Conservation (phyloP, 352 stramenopile species). For the Pythium guiyangense region DNA sequence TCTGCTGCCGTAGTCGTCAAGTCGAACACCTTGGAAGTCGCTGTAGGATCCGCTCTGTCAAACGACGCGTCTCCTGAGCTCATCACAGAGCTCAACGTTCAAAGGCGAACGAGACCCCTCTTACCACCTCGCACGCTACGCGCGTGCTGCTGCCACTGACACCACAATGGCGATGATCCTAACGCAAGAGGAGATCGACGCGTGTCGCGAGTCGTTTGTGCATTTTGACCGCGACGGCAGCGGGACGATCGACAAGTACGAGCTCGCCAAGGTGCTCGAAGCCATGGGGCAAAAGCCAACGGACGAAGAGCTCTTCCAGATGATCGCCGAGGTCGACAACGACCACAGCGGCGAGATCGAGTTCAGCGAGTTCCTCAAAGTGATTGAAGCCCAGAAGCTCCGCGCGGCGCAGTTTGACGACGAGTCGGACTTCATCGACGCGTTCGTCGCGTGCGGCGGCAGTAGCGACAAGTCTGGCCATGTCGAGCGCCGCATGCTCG, state of each 20-base stretch:
- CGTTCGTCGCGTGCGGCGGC: constrained; percentile 94
- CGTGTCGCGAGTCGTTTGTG: constrained; percentile 94
- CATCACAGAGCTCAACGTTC: background rate
- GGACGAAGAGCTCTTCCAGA: constrained; percentile 97
- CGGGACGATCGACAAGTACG: constrained; percentile 94
- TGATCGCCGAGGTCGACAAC: constrained; percentile 94
- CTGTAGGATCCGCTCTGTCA: too few relatives aligned
- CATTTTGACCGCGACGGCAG: constrained; percentile 95
- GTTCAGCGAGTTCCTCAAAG: constrained; percentile 96
- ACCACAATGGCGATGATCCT: constrained; percentile 74
- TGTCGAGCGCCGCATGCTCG: constrained; percentile 85
- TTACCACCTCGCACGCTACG: too few relatives aligned
- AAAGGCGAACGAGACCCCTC: too few relatives aligned
- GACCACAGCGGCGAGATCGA: constrained; percentile 96
- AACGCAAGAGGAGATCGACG: constrained; percentile 95
- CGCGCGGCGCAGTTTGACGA: constrained; percentile 92
- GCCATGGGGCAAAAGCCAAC: constrained; percentile 96
- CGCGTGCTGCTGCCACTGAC: background rate
- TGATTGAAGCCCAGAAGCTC: constrained; percentile 97
- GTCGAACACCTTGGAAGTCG: too few relatives aligned
- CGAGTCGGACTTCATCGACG: constrained; percentile 97
- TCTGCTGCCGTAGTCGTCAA: too few relatives aligned
- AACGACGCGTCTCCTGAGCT: too few relatives aligned
- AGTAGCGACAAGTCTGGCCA: constrained; percentile 89
- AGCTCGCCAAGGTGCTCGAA: constrained; percentile 94